Percentiles rank a stretch among this genome's conserved stretches.
Evolutionary conservation across 2,329 filamentous ascomycete genomes (phyloP).

Genomic region (Thelonectria blattea): DNA sequence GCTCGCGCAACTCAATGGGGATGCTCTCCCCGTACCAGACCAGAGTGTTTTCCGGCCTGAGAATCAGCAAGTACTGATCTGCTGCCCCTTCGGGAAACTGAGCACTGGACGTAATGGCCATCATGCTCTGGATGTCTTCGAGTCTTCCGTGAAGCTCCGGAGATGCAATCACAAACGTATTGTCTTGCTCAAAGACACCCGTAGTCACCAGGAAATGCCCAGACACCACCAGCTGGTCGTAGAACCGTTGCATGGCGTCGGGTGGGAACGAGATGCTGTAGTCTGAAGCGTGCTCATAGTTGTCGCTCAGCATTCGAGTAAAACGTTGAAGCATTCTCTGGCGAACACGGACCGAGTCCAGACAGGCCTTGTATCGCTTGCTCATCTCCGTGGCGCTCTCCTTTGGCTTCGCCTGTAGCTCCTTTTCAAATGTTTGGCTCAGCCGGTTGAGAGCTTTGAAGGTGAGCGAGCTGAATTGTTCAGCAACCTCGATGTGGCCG

Average conservation of each 20-base stretch:
- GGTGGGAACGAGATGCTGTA: constrained; percentile 80
- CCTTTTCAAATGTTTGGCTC: constrained; percentile 89
- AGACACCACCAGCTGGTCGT: constrained; percentile 79
- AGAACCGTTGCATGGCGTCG: constrained; percentile 75
- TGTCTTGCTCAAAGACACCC: constrained; percentile 71
- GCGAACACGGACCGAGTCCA: constrained; percentile 94
- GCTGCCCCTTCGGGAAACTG: constrained; percentile 71
- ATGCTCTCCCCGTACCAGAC: constrained; percentile 83
- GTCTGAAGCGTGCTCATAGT: constrained; percentile 96
- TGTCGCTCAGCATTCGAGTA: constrained; percentile 85
- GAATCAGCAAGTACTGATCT: constrained; percentile 79
- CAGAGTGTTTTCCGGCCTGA: constrained; percentile 80
- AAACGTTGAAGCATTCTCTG: constrained; percentile 97
- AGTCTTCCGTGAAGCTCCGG: constrained; percentile 76
- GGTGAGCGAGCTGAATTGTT: constrained; percentile 94
- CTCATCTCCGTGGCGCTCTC: constrained; percentile 90
- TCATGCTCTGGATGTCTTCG: constrained; percentile 83
- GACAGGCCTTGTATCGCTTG: constrained; percentile 92
- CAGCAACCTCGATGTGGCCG: constrained; percentile 94
- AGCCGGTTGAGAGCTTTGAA: constrained; percentile 90
- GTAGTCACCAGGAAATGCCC: constrained; percentile 89
- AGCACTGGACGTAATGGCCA: constrained; percentile 70
- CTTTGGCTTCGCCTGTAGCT: constrained; percentile 82
- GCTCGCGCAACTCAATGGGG: constrained; percentile 73
- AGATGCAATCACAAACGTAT: constrained; percentile 84